These are phyloP conservation scores for Populus pruinosa DNA, from an alignment of 345 rosid genomes.

Conservation along the genomic window DNA sequence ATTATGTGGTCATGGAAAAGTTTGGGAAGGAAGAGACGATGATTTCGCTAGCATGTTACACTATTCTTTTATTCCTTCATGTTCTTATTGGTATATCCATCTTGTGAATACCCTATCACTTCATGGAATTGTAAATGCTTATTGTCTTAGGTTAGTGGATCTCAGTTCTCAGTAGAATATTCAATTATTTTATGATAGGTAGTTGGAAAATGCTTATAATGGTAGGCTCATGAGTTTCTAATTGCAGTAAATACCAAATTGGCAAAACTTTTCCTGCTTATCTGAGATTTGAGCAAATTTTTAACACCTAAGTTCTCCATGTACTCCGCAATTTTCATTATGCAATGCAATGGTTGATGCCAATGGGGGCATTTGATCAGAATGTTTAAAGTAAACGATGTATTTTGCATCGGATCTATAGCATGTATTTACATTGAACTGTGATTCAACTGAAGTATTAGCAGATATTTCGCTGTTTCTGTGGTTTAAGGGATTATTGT, in stretches of 20 bases:
- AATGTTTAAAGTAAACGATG: not conserved
- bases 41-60: conserved; percentile 27
- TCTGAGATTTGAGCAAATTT: not conserved
- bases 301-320: not conserved
- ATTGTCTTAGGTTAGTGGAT: conserved; percentile 34
- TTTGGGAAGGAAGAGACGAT: conserved; percentile 60
- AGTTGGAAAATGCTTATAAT: not conserved
- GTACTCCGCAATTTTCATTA: not conserved
- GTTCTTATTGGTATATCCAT: conserved; percentile 21
- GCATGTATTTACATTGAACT: not conserved
- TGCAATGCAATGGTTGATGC: not conserved
- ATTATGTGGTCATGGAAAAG: conserved; percentile 71
- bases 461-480: not conserved
- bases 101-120: conserved; percentile 36
- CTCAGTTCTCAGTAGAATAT: conserved; percentile 16
- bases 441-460: not conserved
- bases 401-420: not conserved
- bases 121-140: conserved; percentile 45
- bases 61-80: conserved; percentile 43
- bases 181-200: not conserved
- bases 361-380: not conserved
- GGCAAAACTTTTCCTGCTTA: not conserved
- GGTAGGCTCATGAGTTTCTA: not conserved
- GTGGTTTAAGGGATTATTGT: not conserved
- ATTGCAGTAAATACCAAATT: not conserved